Conservation (phyloP, 1,139 yeast genomes). For the Nakaseomyces sp. region DNA sequence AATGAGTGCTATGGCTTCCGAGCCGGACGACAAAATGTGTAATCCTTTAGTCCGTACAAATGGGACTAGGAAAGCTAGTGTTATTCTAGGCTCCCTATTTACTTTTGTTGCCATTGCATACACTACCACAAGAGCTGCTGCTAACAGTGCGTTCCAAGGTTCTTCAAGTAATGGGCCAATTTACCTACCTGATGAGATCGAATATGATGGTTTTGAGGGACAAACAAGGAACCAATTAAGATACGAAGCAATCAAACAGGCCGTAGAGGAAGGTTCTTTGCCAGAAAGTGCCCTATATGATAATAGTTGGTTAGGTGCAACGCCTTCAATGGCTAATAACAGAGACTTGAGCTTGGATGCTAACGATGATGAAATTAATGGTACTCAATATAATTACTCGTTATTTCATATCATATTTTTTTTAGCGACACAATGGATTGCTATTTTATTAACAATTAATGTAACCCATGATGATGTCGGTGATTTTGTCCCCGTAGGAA, state of each 20-base stretch:
- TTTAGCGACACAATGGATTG: constrained; percentile 94
- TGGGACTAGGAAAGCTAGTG: constrained; percentile 85
- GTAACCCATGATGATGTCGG: constrained; percentile 79
- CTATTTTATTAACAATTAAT: constrained; percentile 84
- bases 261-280: constrained; percentile 87
- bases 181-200: constrained; percentile 30
- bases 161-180: constrained; percentile 24
- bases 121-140: constrained; percentile 95
- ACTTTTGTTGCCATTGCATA: constrained; percentile 94
- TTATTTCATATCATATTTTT: constrained; percentile 86
- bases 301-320: constrained; percentile 41
- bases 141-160: constrained; percentile 52
- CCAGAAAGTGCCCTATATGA: constrained; percentile 88
- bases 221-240: constrained; percentile 69
- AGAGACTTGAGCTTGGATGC: constrained; percentile 27
- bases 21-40: constrained; percentile 88
- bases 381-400: constrained; percentile 79
- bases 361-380: constrained; percentile 54
- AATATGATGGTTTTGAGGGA: constrained; percentile 37
- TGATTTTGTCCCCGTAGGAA: constrained; percentile 91
- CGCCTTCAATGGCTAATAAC: constrained; percentile 34
- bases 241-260: constrained; percentile 81
- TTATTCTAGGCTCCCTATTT: constrained; percentile 83
- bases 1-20: constrained; percentile 90
- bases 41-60: constrained; percentile 83